A percentile compares a stretch with the other conserved stretches of the same genome.
Evolutionary conservation across 805 yeast genomes (phyloP).

Genomic region (Metschnikowia arizonensis): DNA sequence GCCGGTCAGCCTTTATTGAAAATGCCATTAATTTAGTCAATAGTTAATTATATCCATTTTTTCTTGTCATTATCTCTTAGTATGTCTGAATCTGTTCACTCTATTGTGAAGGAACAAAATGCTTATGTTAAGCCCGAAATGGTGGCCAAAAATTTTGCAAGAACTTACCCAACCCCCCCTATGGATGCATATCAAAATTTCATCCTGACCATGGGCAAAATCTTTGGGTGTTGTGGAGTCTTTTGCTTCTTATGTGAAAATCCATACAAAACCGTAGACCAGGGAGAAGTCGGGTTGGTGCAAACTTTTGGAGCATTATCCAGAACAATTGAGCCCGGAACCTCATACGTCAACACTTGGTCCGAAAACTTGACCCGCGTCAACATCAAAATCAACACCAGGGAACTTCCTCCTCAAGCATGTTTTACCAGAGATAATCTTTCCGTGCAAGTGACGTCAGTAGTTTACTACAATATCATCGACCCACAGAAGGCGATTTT

Average conservation of each 20-base stretch:
- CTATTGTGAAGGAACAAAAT: conserved; percentile 11
- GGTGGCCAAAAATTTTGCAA: conserved; percentile 41
- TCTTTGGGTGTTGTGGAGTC: conserved; percentile 51
- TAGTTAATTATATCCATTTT: too few species aligned
- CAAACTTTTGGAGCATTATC: conserved; percentile 64
- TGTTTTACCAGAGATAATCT: conserved; percentile 74
- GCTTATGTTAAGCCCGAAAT: conserved; percentile 33
- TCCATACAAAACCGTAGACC: conserved; percentile 57
- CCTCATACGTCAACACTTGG: conserved; percentile 60
- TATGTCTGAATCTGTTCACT: conserved; percentile 4
- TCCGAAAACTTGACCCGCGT: conserved; percentile 51
- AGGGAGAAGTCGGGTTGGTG: conserved; percentile 66
- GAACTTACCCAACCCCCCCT: conserved; percentile 36
- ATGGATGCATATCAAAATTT: conserved; percentile 40
- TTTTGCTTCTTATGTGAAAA: conserved; percentile 56
- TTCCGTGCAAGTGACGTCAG: conserved; percentile 57
- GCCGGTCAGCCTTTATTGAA: too few species aligned
- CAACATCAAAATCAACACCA: conserved; percentile 53
- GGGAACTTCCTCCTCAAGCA: conserved; percentile 62
- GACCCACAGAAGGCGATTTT: conserved; percentile 66
- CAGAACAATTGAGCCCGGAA: conserved; percentile 66
- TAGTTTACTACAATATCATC: conserved; percentile 60
- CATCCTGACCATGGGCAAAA: conserved; percentile 38
- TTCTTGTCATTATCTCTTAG: too few species aligned
- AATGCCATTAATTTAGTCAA: too few species aligned